These are phyloP conservation scores for Botryobasidium botryosum DNA, from an alignment of 768 basidiomycete species.

Conservation along the genomic window DNA sequence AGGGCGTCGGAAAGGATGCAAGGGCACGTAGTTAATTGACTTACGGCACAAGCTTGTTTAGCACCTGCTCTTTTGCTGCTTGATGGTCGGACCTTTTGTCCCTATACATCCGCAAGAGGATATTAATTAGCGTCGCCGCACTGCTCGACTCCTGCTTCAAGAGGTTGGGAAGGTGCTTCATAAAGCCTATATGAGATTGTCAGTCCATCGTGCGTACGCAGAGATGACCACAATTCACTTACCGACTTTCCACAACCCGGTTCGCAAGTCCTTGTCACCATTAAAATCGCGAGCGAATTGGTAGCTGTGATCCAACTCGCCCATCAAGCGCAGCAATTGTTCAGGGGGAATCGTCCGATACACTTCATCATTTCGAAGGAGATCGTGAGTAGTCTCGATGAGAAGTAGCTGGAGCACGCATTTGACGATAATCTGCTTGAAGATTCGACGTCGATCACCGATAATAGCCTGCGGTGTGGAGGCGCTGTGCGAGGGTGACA, in stretches of 20 bases:
- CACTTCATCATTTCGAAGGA: slow-evolving; percentile 81
- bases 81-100: slow-evolving; percentile 71
- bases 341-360: slow-evolving; percentile 89
- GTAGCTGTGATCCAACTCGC: slow-evolving; percentile 90
- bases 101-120: slow-evolving; percentile 84
- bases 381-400: slow-evolving; percentile 93
- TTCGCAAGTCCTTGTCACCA: slow-evolving; percentile 92
- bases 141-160: slow-evolving; percentile 97
- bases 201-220: not conserved
- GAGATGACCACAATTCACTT: slow-evolving; percentile 30
- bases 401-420: slow-evolving; percentile 91
- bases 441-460: slow-evolving; percentile 62
- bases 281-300: slow-evolving; percentile 96
- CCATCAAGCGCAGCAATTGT: slow-evolving; percentile 85
- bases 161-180: slow-evolving; percentile 97
- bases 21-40: slow-evolving; percentile 24
- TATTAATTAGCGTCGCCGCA: slow-evolving; percentile 84
- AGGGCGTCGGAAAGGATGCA: slow-evolving; percentile 7
- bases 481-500: slow-evolving; percentile 52
- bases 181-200: slow-evolving; percentile 51
- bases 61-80: slow-evolving; percentile 37
- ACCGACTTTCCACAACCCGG: slow-evolving; percentile 99
- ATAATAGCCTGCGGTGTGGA: slow-evolving; percentile 30
- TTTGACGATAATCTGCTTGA: slow-evolving; percentile 99
- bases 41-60: slow-evolving; percentile 48